Evolutionary conservation across 192 early-diverging fungal species (phyloP).

Genomic region (Podila minutissima): DNA sequence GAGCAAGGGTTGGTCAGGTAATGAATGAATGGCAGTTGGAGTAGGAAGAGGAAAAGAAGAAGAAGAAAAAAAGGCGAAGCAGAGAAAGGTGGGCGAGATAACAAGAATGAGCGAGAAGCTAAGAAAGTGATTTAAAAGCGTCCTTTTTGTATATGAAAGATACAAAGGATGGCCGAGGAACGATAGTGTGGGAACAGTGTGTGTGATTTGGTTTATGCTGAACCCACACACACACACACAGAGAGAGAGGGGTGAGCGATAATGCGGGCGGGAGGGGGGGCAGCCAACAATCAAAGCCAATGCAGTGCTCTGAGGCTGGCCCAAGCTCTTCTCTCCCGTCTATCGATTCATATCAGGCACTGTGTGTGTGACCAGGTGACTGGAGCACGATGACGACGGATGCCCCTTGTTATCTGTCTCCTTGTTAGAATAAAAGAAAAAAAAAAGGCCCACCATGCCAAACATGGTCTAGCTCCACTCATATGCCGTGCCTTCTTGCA

Average conservation of each 20-base stretch:
- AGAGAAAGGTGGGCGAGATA: too few relatives aligned
- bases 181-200: neutral
- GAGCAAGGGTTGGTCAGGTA: neutral
- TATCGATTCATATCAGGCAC: too few relatives aligned
- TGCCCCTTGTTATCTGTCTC: too few relatives aligned
- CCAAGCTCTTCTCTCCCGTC: neutral
- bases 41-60: neutral
- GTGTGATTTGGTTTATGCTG: neutral
- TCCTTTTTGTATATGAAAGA: too few relatives aligned
- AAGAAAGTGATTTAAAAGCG: neutral
- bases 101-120: neutral
- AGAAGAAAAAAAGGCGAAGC: neutral
- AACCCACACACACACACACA: neutral
- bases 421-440: too few relatives aligned
- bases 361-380: too few relatives aligned
- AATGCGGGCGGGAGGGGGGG: neutral
- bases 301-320: neutral
- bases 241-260: neutral
- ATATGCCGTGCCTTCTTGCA: neutral
- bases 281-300: neutral
- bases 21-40: slow-evolving; percentile 1
- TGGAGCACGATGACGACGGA: too few relatives aligned
- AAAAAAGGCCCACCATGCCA: neutral
- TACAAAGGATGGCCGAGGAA: too few relatives aligned
- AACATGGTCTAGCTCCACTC: neutral